Evolutionary conservation across 257 asterid species (phyloP), one percentile per base, ranked within the genome.

Genomic region (Ophiorrhiza pumila): DNA sequence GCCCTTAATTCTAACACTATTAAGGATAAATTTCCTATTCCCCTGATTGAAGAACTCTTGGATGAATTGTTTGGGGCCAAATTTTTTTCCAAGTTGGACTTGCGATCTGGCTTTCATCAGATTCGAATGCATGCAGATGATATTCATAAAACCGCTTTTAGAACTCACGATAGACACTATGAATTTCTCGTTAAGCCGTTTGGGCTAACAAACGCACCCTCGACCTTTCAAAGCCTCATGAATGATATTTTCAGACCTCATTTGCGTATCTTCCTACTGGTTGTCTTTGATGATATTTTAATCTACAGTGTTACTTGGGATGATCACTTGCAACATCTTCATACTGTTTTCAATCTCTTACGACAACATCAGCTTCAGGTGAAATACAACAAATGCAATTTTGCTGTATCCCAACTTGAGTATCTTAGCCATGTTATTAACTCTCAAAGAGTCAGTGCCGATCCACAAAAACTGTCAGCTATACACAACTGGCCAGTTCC

Each of bases 91-190:
- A n/a, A n/a, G 25, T 7, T 53, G 37, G 67, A 71, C n/a, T 15
- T 69, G 14, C 8, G 74, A 5, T 23, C 73, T 1, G 41, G 74
- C 4, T 52, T 29, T 6, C 25, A 55, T 7, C 75, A 71, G 18
- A 58, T 71, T 11, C 23, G 65, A 9, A 42, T 70, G 47, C 2
- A 0, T 0, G 10, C 29, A 0, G n/a, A 17, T 0, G 65, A 52
- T 13, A 12, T 70, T 14, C 49, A 39, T 15, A 70, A 70, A 7
- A 71, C 67, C 0, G 29, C 42, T 0, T 56, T 71, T 39, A 4
- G 35, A 1, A 71, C 75, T 1, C 75, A 71, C 25, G 37, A 56
- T 9, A 56, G 49, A 18, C 66, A 71, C 12, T 71, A 55, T 14
- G 74, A 53, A 10, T 71, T 32, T 25, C 4, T 37, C 0, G 66